phyloP scores from a whole-genome alignment of 805 yeast species.

The Zygotorulaspora chibaensis region DNA sequence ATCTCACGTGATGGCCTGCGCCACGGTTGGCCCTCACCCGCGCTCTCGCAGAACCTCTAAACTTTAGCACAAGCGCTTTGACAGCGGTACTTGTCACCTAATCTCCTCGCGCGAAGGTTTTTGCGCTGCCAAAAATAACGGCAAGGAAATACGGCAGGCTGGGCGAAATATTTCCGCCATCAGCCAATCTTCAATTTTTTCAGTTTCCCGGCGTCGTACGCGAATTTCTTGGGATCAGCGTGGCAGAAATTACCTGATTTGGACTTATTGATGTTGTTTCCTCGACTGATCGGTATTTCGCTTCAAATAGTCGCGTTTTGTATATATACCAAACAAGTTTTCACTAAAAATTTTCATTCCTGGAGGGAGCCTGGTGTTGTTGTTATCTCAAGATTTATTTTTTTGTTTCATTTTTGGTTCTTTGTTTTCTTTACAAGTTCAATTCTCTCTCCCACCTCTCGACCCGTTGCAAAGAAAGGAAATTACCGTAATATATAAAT shows the following conservation, averaged over 20 bases:
- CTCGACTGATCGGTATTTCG: neutral
- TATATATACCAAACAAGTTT: neutral
- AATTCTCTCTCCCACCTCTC: neutral
- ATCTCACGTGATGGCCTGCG: neutral
- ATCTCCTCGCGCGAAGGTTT: too few relatives aligned
- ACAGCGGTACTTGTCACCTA: too few relatives aligned
- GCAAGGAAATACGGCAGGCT: neutral
- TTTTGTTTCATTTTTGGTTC: neutral
- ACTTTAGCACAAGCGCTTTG: too few relatives aligned
- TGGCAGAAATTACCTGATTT: conserved; percentile 2
- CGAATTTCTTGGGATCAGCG: neutral
- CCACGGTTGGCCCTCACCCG: too few relatives aligned
- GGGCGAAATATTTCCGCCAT: neutral
- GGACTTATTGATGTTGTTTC: conserved; percentile 1
- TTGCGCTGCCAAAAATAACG: too few relatives aligned
- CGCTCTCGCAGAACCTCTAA: too few relatives aligned
- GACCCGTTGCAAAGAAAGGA: neutral
- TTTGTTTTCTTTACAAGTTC: neutral
- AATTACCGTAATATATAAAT: neutral
- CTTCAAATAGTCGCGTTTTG: neutral
- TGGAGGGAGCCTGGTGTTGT: too few relatives aligned
- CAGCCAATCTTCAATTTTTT: neutral
- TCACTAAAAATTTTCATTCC: neutral
- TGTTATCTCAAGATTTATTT: too few relatives aligned
- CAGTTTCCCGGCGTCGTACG: neutral